phyloP scores from a whole-genome alignment of 2,329 filamentous ascomycete genomes.

The Penicillium sp. region DNA sequence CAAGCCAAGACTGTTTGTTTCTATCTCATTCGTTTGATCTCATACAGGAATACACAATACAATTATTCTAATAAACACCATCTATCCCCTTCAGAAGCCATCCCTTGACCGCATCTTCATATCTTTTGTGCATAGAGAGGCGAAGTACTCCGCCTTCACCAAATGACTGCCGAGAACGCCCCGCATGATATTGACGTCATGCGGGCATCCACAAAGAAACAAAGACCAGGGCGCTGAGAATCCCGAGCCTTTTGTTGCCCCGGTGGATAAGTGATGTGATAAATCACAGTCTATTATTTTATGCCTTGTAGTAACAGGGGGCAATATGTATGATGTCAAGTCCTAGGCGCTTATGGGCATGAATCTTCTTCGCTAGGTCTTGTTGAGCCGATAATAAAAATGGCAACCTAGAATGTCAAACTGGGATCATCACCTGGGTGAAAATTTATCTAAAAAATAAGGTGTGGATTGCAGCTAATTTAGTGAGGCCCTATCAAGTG shows the following conservation, averaged over 20 bases:
- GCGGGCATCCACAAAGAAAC: background rate
- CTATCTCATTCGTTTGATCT: too few species aligned
- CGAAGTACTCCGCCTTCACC: slow-evolving; percentile 1
- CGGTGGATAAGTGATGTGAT: background rate
- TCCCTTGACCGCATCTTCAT: background rate
- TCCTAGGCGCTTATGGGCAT: background rate
- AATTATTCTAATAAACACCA: background rate
- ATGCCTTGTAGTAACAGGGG: background rate
- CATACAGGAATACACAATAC: background rate
- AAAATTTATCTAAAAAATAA: background rate
- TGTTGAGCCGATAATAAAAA: background rate
- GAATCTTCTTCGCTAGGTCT: background rate
- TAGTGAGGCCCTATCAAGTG: background rate
- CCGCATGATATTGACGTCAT: slow-evolving; percentile 1
- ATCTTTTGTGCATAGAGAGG: background rate
- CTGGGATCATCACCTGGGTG: background rate
- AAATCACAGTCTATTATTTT: background rate
- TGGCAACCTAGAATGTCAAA: background rate
- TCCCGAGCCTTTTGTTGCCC: background rate
- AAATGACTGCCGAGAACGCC: background rate
- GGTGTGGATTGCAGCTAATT: background rate
- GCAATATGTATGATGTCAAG: background rate
- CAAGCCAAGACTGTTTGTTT: too few species aligned
- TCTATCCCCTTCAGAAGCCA: background rate
- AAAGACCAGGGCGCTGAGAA: background rate